A percentile compares a stretch with the other conserved stretches of the same genome.
Conservation (phyloP, 1,139 yeast species). For the Kodamaea suecica region DNA sequence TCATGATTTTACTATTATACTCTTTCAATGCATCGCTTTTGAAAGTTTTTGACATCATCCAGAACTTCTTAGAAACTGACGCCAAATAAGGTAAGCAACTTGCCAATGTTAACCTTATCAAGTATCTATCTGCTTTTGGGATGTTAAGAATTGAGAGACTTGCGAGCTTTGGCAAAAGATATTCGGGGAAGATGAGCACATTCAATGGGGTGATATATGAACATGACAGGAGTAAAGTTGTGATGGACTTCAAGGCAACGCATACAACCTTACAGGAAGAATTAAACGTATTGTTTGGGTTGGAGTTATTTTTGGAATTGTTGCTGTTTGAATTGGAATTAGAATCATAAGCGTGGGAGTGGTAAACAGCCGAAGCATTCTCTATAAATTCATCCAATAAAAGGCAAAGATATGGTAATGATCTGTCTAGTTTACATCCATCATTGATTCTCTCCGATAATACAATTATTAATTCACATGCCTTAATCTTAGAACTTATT, state of each 20-base stretch:
- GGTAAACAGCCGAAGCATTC: constrained; percentile 4
- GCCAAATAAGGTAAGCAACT: constrained; percentile 70
- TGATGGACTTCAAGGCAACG: constrained; percentile 51
- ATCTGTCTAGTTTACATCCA: constrained; percentile 80
- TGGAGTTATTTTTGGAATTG: not conserved
- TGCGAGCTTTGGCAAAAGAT: constrained; percentile 69
- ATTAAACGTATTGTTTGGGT: constrained; percentile 5
- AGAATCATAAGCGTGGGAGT: constrained; percentile 1
- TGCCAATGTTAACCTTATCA: constrained; percentile 69
- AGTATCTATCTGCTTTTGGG: constrained; percentile 29
- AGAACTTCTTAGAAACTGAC: constrained; percentile 57
- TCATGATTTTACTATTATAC: constrained; percentile 6
- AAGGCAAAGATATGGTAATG: constrained; percentile 72
- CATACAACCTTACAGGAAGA: constrained; percentile 51
- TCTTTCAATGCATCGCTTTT: constrained; percentile 27
- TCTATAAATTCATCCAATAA: constrained; percentile 35
- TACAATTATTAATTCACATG: constrained; percentile 73
- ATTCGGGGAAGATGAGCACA: constrained; percentile 73
- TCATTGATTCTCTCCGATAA: constrained; percentile 76
- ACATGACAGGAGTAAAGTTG: constrained; percentile 63
- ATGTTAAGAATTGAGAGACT: constrained; percentile 31
- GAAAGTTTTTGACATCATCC: constrained; percentile 61
- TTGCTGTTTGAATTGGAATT: not conserved
- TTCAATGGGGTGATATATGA: constrained; percentile 74
- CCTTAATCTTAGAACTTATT: constrained; percentile 61